Conservation (phyloP, 2,329 filamentous ascomycete genomes). For the Colletotrichum neosansevieriae region DNA sequence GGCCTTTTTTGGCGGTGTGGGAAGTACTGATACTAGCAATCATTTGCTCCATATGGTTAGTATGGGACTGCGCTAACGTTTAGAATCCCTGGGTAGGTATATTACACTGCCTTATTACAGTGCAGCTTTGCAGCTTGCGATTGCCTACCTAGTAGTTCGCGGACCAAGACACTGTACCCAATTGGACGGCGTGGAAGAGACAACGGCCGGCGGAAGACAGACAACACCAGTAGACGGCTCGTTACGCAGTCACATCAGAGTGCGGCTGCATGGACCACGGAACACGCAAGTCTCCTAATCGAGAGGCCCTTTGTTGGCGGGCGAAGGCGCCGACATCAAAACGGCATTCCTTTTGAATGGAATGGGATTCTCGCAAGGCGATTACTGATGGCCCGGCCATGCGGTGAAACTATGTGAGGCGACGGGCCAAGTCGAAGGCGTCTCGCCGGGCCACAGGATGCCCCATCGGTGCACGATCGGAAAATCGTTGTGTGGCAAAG, state of each 20-base stretch:
- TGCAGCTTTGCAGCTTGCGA: too few relatives aligned
- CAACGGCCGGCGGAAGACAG: conserved; percentile 12
- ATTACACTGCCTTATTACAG: background rate
- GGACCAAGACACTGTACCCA: background rate
- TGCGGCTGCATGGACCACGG: background rate
- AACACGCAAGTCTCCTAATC: background rate
- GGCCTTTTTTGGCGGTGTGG: too few relatives aligned
- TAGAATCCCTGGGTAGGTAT: too few relatives aligned
- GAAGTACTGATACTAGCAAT: too few relatives aligned
- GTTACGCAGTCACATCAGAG: too few relatives aligned
- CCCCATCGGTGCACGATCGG: conserved; percentile 20
- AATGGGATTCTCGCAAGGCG: conserved; percentile 14
- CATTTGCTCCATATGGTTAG: too few relatives aligned
- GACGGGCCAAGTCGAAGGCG: conserved; percentile 5
- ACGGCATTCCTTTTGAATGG: background rate
- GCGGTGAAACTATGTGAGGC: conserved; percentile 19
- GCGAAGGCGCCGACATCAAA: background rate
- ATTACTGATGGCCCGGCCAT: conserved; percentile 33
- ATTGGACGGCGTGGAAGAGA: conserved; percentile 21
- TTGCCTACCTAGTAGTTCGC: background rate
- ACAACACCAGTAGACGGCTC: background rate
- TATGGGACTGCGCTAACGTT: too few relatives aligned
- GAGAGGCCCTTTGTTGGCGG: background rate
- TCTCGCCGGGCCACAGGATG: background rate
- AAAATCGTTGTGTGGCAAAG: conserved; percentile 14